Conservation (phyloP, 2,329 filamentous ascomycete species). For the Tympanopsis confertula region DNA sequence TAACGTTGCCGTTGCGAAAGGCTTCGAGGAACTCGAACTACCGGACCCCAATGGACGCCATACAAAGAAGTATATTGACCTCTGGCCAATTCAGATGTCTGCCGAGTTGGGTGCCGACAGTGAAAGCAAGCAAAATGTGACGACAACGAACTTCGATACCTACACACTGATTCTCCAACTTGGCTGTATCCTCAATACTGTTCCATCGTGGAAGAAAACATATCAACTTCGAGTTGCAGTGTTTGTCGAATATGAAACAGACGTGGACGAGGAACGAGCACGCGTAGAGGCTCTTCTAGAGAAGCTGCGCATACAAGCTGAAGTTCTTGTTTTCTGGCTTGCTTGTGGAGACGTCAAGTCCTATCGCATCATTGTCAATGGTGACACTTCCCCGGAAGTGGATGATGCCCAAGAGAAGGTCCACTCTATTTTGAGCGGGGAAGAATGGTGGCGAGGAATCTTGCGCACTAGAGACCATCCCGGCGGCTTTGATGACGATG, state of each 20-base stretch:
- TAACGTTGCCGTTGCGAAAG: constrained; percentile 75
- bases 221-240: constrained; percentile 69
- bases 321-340: constrained; percentile 72
- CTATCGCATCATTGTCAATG: constrained; percentile 72
- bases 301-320: constrained; percentile 70
- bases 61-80: constrained; percentile 68
- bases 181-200: constrained; percentile 73
- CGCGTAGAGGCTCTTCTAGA: constrained; percentile 65
- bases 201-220: constrained; percentile 65
- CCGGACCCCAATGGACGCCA: constrained; percentile 46
- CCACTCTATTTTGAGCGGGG: constrained; percentile 53
- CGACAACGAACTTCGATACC: constrained; percentile 85
- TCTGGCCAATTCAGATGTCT: constrained; percentile 92
- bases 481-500: constrained; percentile 30
- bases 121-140: constrained; percentile 48
- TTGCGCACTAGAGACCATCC: constrained; percentile 38
- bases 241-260: constrained; percentile 79
- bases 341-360: constrained; percentile 60
- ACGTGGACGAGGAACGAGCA: constrained; percentile 67
- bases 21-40: constrained; percentile 66
- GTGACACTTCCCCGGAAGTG: constrained; percentile 42
- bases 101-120: constrained; percentile 63
- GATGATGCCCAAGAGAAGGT: constrained; percentile 34
- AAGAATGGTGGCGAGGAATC: constrained; percentile 76
- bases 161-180: constrained; percentile 77